Base-by-base conservation (phyloP, 2,329 filamentous ascomycete species). In the Venturia effusa region DNA sequence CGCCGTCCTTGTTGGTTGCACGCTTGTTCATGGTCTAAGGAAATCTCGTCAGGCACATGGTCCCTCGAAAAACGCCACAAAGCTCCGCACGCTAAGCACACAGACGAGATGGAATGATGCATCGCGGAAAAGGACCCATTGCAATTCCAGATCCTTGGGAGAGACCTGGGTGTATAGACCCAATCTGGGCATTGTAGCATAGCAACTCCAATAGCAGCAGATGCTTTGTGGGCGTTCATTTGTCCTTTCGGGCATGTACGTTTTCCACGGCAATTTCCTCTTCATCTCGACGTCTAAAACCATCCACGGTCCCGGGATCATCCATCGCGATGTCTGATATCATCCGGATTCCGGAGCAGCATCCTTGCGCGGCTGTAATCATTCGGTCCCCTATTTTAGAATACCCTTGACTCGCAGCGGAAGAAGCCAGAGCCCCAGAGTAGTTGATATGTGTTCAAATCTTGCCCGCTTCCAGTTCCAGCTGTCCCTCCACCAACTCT, bases 41-140 rank as follows among this genome's bases (percentile, higher is more conserved):
- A 34, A 55, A 19, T 34, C 51, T 55, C 51, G 27, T 55, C 51
- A 55, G 51, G 51, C 51, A 55, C 51, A 55, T 55, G 51, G 27
- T 55, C 34, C 2, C 48, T 54, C 24, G 11, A 54, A 54, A n/a
- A 54, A 13, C 48, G 48, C 48, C 48, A 54, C 24, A 54, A 11
- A 30, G 48, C 15, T 32, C 48, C 48, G 32, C 48, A 54, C 48
- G 27, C 27, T 15, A 54, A 32, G 6, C 1, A 19, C 17, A 54
- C 48, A 54, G 32, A 54, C 11, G 48, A 54, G 27, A 54, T 54
- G 43, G 39, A 41, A n/a, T n/a, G n/a, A n/a, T n/a, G 37, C 4
- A 10, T 13, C 7, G 17, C 48, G 24, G 22, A 32, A 32, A 54
- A 54, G 51, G 27, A 34, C 34, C n/a, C 4, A 48, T 27, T 27